A percentile compares a stretch with the other conserved stretches of the same genome.
Conservation (phyloP, 306 rosid species). For the Ceratonia siliqua region DNA sequence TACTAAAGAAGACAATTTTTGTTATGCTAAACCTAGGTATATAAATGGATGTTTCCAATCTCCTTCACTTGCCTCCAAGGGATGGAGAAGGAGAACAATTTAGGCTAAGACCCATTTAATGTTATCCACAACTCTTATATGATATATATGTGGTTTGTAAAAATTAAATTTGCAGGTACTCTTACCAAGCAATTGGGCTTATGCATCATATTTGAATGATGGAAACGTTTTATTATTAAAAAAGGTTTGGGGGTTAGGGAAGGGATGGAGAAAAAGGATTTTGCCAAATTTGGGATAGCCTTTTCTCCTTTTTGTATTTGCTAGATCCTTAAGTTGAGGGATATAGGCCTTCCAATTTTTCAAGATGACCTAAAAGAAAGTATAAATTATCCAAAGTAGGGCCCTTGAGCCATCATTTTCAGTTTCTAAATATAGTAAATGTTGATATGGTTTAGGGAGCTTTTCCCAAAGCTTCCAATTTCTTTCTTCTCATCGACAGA, state of each 20-base stretch:
- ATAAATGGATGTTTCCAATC: too few relatives aligned
- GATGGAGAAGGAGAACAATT: slow-evolving; percentile 20
- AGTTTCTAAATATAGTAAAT: slow-evolving; percentile 47
- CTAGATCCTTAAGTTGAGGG: slow-evolving; percentile 37
- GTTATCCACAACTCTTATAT: slow-evolving; percentile 9
- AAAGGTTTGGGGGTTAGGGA: too few relatives aligned
- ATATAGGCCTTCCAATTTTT: slow-evolving; percentile 27
- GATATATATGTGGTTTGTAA: not conserved
- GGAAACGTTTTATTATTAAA: not conserved
- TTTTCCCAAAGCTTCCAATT: slow-evolving; percentile 34
- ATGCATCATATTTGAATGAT: slow-evolving; percentile 11
- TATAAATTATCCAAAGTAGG: slow-evolving; percentile 22
- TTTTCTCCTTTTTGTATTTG: not conserved
- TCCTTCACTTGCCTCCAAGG: slow-evolving; percentile 9
- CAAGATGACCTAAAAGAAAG: not conserved
- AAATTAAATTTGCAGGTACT: not conserved
- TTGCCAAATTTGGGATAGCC: slow-evolving; percentile 18
- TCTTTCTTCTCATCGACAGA: too few relatives aligned
- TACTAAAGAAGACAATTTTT: slow-evolving; percentile 33
- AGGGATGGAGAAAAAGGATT: slow-evolving; percentile 19
- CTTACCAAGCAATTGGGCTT: slow-evolving; percentile 25
- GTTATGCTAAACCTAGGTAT: slow-evolving; percentile 23
- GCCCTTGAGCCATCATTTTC: slow-evolving; percentile 24
- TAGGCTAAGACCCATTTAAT: not conserved
- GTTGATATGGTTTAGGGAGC: slow-evolving; percentile 20